Evolutionary conservation across 148 eudicot genomes (phyloP).

Genomic region (Rhododendron williamsianum): DNA sequence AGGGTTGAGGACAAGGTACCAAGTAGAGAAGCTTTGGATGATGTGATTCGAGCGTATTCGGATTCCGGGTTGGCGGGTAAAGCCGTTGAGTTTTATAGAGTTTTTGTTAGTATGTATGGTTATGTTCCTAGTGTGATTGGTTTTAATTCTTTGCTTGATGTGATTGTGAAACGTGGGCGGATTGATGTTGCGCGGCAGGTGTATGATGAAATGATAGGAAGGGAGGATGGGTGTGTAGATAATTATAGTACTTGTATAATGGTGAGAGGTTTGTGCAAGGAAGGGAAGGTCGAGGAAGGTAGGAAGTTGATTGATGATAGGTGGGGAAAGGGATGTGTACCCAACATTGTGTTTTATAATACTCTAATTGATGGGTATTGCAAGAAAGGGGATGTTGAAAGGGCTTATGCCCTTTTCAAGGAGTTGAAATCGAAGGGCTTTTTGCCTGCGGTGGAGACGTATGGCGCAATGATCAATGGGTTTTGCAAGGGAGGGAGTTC

Average conservation of each 20-base stretch:
- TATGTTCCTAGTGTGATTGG: conserved; percentile 51
- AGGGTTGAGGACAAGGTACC: conserved; percentile 42
- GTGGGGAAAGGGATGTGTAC: conserved; percentile 78
- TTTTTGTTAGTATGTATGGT: conserved; percentile 23
- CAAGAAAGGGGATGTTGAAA: conserved; percentile 51
- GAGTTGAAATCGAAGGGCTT: conserved; percentile 67
- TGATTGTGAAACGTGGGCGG: conserved; percentile 38
- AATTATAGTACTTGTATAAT: conserved; percentile 74
- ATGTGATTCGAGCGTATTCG: conserved; percentile 54
- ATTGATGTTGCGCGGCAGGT: conserved; percentile 39
- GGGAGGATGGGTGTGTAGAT: conserved; percentile 45
- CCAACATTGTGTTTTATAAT: conserved; percentile 80
- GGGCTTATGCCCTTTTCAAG: conserved; percentile 36
- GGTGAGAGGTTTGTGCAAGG: conserved; percentile 66
- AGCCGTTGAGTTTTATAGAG: conserved; percentile 48
- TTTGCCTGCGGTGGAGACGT: conserved; percentile 70
- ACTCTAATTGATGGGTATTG: conserved; percentile 78
- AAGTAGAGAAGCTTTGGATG: conserved; percentile 49
- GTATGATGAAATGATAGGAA: conserved; percentile 64
- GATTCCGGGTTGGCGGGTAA: conserved; percentile 54
- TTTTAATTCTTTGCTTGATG: conserved; percentile 68
- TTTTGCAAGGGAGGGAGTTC: conserved; percentile 54
- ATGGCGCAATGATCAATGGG: conserved; percentile 68
- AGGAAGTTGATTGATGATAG: conserved; percentile 68
- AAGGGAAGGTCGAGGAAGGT: conserved; percentile 71